Percentiles rank a stretch among this genome's conserved stretches.
Evolutionary conservation across 1,139 yeast species (phyloP).

Genomic region (Spathaspora sp.): DNA sequence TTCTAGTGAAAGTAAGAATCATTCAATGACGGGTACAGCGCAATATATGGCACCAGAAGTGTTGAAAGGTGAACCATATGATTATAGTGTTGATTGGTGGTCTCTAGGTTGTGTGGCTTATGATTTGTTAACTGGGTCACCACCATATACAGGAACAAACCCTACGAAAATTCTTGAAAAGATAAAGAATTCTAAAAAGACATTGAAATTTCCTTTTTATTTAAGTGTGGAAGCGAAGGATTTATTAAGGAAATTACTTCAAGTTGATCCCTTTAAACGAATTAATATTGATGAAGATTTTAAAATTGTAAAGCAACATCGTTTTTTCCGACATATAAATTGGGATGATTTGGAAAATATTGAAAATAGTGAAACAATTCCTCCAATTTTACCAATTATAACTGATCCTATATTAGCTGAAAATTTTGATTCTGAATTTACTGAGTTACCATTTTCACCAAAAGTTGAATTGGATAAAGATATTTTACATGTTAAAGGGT

Average conservation of each 20-base stretch:
- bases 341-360: constrained; percentile 66
- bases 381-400: constrained; percentile 85
- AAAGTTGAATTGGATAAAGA: constrained; percentile 25
- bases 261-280: constrained; percentile 74
- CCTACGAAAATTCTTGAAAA: constrained; percentile 81
- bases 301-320: constrained; percentile 58
- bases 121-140: constrained; percentile 87
- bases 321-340: constrained; percentile 75
- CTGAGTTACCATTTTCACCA: constrained; percentile 63
- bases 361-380: constrained; percentile 37
- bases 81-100: constrained; percentile 95
- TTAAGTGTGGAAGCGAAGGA: constrained; percentile 85
- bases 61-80: constrained; percentile 80
- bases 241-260: constrained; percentile 66
- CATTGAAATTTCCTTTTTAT: constrained; percentile 77
- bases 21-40: constrained; percentile 88
- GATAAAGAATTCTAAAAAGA: constrained; percentile 62
- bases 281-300: constrained; percentile 61
- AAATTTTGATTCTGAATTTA: constrained; percentile 86
- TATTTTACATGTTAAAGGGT: constrained; percentile 42
- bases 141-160: constrained; percentile 91
- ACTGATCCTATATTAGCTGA: constrained; percentile 89
- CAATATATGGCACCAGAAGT: constrained; percentile 98
- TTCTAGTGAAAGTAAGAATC: constrained; percentile 50
- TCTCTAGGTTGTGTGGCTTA: constrained; percentile 87